Evolutionary conservation across 2,329 filamentous ascomycete genomes (phyloP).

Genomic region (Cyphellophora attinorum): DNA sequence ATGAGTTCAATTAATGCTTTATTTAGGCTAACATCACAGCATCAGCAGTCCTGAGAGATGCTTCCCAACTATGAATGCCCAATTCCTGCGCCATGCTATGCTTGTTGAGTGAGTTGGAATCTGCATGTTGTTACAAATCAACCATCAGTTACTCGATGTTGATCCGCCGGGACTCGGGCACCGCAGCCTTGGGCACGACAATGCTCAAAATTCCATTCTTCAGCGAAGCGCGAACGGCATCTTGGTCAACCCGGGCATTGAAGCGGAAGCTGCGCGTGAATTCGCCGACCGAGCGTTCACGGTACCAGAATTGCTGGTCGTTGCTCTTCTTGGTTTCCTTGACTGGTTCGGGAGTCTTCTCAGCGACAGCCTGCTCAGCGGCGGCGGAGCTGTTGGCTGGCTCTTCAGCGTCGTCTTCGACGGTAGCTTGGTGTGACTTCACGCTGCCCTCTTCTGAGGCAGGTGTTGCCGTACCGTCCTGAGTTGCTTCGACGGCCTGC

Average conservation of each 20-base stretch:
- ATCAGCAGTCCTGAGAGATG: too few species aligned
- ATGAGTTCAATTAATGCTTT: too few species aligned
- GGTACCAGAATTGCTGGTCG: conserved; percentile 45
- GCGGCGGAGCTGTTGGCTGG: conserved; percentile 13
- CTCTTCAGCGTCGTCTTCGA: conserved; percentile 35
- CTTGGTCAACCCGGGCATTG: conserved; percentile 48
- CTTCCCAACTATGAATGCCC: too few species aligned
- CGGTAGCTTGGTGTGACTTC: conserved; percentile 29
- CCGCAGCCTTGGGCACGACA: conserved; percentile 46
- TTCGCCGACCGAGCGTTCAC: conserved; percentile 49
- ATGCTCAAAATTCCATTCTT: conserved; percentile 52
- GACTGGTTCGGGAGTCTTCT: conserved; percentile 19
- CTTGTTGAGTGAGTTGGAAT: too few species aligned
- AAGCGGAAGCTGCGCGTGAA: conserved; percentile 53
- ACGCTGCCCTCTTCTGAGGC: conserved; percentile 14
- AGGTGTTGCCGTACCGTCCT: conserved; percentile 6
- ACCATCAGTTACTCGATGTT: conserved; percentile 42
- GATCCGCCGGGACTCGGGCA: conserved; percentile 42
- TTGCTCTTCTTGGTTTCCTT: conserved; percentile 16
- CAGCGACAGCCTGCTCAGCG: conserved; percentile 19
- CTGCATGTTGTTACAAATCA: too few species aligned
- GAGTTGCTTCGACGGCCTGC: conserved; percentile 8
- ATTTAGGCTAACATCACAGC: too few species aligned
- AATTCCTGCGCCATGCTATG: too few species aligned
- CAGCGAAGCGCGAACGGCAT: conserved; percentile 50